phyloP scores from a whole-genome alignment of 306 rosid genomes.

The Trichosanthes truncata region DNA sequence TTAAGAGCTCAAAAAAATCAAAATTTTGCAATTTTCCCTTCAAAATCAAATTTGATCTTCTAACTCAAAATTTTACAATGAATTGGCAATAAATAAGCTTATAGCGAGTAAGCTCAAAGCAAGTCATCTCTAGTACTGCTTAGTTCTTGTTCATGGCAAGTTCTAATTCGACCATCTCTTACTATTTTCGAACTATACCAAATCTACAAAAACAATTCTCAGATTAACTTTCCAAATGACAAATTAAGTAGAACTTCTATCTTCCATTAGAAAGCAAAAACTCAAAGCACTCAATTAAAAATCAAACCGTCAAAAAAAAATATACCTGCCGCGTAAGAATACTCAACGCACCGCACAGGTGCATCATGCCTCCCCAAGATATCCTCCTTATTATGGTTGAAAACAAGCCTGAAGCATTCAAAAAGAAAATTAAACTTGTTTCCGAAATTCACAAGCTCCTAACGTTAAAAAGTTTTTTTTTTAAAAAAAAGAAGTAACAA shows the following conservation, averaged over 20 bases:
- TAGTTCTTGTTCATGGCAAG: not conserved
- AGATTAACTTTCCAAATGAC: not conserved
- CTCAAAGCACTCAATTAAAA: not conserved
- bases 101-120: not conserved
- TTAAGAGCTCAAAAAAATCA: not conserved
- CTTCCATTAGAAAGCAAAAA: not conserved
- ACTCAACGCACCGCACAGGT: slow-evolving; percentile 89
- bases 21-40: not conserved
- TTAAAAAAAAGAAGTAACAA: not conserved
- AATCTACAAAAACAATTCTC: not conserved
- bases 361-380: slow-evolving; percentile 78
- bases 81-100: not conserved
- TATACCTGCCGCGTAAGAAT: slow-evolving; percentile 80
- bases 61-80: not conserved
- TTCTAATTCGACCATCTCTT: not conserved
- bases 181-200: not conserved
- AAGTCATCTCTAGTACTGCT: not conserved
- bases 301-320: not conserved
- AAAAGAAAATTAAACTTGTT: not conserved
- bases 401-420: slow-evolving; percentile 46
- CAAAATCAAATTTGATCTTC: not conserved
- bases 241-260: not conserved
- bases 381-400: slow-evolving; percentile 70
- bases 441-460: not conserved
- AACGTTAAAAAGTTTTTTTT: too few species aligned